Evolutionary conservation across 208 protist species (phyloP), one percentile per base, ranked within the genome.

Genomic region (Trypanosoma avium): DNA sequence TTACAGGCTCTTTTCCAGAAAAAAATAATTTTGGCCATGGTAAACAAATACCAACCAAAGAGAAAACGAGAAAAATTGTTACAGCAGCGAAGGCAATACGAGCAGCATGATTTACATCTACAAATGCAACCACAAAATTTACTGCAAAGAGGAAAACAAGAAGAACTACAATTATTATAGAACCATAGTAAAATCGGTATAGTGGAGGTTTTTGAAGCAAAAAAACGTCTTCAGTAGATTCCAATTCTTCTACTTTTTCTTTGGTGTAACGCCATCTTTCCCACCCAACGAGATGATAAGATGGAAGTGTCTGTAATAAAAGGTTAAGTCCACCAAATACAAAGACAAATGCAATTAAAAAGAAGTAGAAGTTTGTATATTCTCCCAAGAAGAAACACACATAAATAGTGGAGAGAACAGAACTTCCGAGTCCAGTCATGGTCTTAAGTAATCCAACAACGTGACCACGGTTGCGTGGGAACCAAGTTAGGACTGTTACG

Each of bases 191-290:
- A 60, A 91, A 91, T 19, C 84, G 81, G 4, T 76, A 63, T n/a
- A 68, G 57, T 4, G 84, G 83, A 7, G 84, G 84, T 22, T 84
- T 70, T 48, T 91, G 83, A 81, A 75, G 22, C 78, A 70, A 59
- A 84, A 91, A 17, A 69, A 57, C 6, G 60, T 60, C 46, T 83
- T 85, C 6, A 72, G 77, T 9, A 71, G 58, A 9, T 75, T 65
- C 17, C 77, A 60, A 22, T 15, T 15, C 46, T 46, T 48, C 48
- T 76, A 65, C 5, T 54, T n/a, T 73, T 73, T n/a, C 47, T 61
- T 12, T 79, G 70, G 8, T 56, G 46, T 17, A 92, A 46, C 21
- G 69, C 57, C 13, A 19, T 29, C 50, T 84, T 68, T 88, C 65
- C 52, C 75, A 74, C 10, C 56, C 77, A 1, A 82, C 86, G 24